Evolutionary conservation across 179 eudicot species (phyloP).

Genomic region (Silene vulgaris): DNA sequence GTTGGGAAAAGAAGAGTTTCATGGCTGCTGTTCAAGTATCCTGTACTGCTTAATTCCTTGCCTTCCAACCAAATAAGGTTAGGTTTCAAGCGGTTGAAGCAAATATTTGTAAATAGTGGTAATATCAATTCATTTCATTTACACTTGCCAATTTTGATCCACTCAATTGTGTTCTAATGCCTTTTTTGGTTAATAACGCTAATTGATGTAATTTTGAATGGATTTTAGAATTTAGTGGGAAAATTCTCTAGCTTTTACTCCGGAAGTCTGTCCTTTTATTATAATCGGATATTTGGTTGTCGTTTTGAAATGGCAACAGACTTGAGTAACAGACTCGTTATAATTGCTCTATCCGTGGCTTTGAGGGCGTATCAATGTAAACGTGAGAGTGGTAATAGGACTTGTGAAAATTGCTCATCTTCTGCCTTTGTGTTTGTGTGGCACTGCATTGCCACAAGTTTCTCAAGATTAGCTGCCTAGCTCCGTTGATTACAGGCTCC

Average conservation of each 20-base stretch:
- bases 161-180: neutral
- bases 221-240: conserved; percentile 11
- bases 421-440: too few species aligned
- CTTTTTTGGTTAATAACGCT: conserved; percentile 9
- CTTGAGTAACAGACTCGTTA: too few species aligned
- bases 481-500: too few species aligned
- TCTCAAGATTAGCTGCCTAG: too few species aligned
- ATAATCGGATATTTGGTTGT: too few species aligned
- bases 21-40: neutral
- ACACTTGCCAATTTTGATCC: conserved; percentile 7
- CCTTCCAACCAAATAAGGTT: neutral
- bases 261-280: neutral
- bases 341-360: too few species aligned
- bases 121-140: conserved; percentile 4
- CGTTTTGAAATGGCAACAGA: too few species aligned
- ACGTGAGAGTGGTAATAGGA: too few species aligned
- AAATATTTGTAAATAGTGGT: conserved; percentile 1
- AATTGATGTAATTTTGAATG: conserved; percentile 23
- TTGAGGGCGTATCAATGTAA: too few species aligned
- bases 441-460: too few species aligned
- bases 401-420: too few species aligned
- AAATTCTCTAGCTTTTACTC: conserved; percentile 7
- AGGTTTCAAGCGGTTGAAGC: neutral
- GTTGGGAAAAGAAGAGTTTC: neutral
- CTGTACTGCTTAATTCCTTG: too few species aligned